These are phyloP conservation scores for Pseudonectria foliicola DNA, from an alignment of 2,329 filamentous ascomycete genomes.

Conservation along the genomic window DNA sequence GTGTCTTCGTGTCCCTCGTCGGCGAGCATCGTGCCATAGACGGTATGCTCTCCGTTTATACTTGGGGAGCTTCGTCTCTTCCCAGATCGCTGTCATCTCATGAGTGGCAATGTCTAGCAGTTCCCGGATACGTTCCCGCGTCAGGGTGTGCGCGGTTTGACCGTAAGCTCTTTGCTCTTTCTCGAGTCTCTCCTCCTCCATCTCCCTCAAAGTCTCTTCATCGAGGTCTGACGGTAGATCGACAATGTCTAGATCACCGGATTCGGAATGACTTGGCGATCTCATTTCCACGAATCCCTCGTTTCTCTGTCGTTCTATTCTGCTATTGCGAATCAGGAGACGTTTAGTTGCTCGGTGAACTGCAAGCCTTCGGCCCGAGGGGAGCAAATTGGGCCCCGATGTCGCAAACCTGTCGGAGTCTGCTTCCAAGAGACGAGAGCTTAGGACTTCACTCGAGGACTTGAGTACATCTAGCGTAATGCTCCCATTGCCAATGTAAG, in stretches of 20 bases:
- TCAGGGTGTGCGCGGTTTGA: slow-evolving; percentile 24
- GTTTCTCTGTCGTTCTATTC: slow-evolving; percentile 6
- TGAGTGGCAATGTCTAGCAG: slow-evolving; percentile 49
- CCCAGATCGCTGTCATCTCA: slow-evolving; percentile 48
- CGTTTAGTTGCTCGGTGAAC: slow-evolving; percentile 34
- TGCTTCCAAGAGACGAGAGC: slow-evolving; percentile 15
- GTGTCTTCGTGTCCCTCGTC: slow-evolving; percentile 24
- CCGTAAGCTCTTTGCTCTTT: slow-evolving; percentile 3
- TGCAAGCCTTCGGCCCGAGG: slow-evolving; percentile 37
- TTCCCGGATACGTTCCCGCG: slow-evolving; percentile 38
- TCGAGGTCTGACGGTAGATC: slow-evolving; percentile 34
- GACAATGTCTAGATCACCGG: slow-evolving; percentile 34
- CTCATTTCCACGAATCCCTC: slow-evolving; percentile 7
- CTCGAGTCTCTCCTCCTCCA: slow-evolving; percentile 36
- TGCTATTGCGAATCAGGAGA: slow-evolving; percentile 28
- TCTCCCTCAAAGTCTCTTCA: slow-evolving; percentile 52
- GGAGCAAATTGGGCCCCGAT: slow-evolving; percentile 21
- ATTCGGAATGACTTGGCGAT: slow-evolving; percentile 13
- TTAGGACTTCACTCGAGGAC: slow-evolving; percentile 15
- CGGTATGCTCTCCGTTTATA: slow-evolving; percentile 48
- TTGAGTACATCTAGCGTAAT: slow-evolving; percentile 19
- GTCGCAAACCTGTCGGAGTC: slow-evolving; percentile 21
- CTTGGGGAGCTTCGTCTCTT: slow-evolving; percentile 47
- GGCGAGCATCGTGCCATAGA: slow-evolving; percentile 54
- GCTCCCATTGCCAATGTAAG: slow-evolving; percentile 31